Evolutionary conservation across 2,329 filamentous ascomycete species (phyloP).

Genomic region (Trichoderma guizhouense): DNA sequence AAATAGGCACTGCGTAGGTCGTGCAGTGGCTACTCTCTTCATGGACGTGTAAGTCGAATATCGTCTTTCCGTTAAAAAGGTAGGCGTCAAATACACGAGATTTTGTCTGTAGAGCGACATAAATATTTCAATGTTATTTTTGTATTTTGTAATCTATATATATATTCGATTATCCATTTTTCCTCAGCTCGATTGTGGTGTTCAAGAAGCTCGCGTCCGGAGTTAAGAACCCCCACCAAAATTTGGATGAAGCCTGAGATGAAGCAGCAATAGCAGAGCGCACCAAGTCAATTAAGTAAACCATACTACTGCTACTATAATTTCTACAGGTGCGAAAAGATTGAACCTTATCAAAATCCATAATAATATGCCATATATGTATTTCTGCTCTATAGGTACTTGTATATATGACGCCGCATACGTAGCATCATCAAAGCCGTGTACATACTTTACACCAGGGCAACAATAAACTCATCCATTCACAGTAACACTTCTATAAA

Average conservation of each 20-base stretch:
- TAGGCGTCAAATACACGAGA: background rate
- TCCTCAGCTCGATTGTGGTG: background rate
- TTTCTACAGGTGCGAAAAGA: background rate
- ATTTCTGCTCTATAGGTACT: background rate
- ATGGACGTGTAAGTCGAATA: background rate
- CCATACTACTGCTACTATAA: background rate
- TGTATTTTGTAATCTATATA: background rate
- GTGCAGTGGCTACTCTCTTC: background rate
- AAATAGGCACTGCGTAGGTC: background rate
- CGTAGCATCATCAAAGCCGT: background rate
- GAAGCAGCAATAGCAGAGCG: background rate
- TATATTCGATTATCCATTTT: background rate
- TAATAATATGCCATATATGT: background rate
- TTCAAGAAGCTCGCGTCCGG: background rate
- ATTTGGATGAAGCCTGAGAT: background rate
- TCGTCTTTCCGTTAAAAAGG: background rate
- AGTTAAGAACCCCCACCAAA: background rate
- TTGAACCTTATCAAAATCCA: background rate
- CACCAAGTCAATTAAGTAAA: background rate
- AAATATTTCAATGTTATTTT: background rate
- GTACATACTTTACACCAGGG: background rate
- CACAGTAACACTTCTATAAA: background rate
- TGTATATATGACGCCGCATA: background rate
- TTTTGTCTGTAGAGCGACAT: too few relatives aligned
- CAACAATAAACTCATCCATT: background rate